These are phyloP conservation scores for Amanita phalloides DNA, from an alignment of 768 basidiomycete genomes.

Conservation along the genomic window DNA sequence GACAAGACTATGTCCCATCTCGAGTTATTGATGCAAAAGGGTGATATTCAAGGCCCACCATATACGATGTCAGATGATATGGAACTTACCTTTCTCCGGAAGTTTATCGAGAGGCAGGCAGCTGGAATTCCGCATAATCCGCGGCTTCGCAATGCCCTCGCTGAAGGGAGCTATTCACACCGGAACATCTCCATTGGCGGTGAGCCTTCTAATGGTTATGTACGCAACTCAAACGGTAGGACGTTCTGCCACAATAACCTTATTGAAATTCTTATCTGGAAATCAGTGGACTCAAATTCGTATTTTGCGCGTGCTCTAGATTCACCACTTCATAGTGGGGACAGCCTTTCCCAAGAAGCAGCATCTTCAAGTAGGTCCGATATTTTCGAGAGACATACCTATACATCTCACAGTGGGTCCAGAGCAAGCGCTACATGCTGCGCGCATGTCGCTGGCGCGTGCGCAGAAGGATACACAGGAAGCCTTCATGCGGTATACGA, in stretches of 20 bases:
- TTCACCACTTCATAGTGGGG: constrained; percentile 41
- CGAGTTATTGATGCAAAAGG: constrained; percentile 80
- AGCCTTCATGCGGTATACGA: constrained; percentile 57
- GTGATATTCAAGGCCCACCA: constrained; percentile 76
- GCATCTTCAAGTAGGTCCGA: constrained; percentile 43
- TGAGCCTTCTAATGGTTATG: constrained; percentile 33
- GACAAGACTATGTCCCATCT: constrained; percentile 86
- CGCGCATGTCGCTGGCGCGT: constrained; percentile 46
- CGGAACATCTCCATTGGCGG: constrained; percentile 34
- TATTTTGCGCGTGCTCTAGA: constrained; percentile 33
- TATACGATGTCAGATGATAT: constrained; percentile 74
- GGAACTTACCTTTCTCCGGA: constrained; percentile 68
- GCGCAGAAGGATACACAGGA: constrained; percentile 68
- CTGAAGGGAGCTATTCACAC: constrained; percentile 24
- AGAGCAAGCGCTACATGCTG: constrained; percentile 55
- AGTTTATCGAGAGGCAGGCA: constrained; percentile 73
- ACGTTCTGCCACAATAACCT: constrained; percentile 2
- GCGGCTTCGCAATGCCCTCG: constrained; percentile 50
- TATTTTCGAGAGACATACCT: constrained; percentile 4
- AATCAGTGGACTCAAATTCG: constrained; percentile 25
- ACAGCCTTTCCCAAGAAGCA: constrained; percentile 47
- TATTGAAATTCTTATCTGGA: constrained; percentile 14
- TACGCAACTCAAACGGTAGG: constrained; percentile 22
- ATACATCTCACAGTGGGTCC: constrained; percentile 13
- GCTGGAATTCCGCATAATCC: constrained; percentile 74